A percentile compares a stretch with the other conserved stretches of the same genome.
Evolutionary conservation across 495 filamentous ascomycete genomes (phyloP).

Genomic region (Aspergillus ostianus): DNA sequence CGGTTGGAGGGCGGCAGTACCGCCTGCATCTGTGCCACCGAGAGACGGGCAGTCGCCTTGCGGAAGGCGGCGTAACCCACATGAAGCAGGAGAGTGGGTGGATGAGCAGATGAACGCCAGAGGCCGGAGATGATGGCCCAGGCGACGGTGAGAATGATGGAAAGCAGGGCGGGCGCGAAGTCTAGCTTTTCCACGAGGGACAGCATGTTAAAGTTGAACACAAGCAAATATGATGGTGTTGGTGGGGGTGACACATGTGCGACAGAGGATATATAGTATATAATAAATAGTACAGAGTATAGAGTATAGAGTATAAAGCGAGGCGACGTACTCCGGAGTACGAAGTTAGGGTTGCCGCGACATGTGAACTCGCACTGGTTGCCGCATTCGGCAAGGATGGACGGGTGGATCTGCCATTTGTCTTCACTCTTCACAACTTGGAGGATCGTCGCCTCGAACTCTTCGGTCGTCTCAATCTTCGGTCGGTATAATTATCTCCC

Average conservation of each 20-base stretch:
- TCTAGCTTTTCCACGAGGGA: conserved; percentile 35
- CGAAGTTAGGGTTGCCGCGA: neutral
- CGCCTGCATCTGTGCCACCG: conserved; percentile 35
- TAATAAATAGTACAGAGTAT: neutral
- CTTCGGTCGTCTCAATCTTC: neutral
- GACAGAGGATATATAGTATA: conserved; percentile 4
- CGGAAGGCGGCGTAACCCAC: conserved; percentile 40
- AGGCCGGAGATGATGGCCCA: conserved; percentile 34
- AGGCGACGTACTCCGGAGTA: no score
- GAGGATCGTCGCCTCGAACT: neutral
- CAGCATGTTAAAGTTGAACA: conserved; percentile 18
- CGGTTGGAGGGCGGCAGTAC: conserved; percentile 42
- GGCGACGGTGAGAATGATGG: conserved; percentile 27
- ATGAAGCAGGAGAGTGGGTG: conserved; percentile 36
- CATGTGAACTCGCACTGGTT: conserved; percentile 17
- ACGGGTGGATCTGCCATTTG: neutral
- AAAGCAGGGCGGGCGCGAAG: conserved; percentile 32
- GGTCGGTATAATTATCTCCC: neutral
- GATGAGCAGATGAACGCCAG: conserved; percentile 35
- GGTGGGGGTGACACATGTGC: neutral
- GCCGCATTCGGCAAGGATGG: conserved; percentile 2
- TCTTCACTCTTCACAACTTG: no score
- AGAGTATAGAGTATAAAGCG: neutral
- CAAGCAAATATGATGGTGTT: neutral
- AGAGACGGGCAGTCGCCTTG: conserved; percentile 32